Conservation (phyloP, 306 rosid genomes). For the Cicer pinnatifidum region DNA sequence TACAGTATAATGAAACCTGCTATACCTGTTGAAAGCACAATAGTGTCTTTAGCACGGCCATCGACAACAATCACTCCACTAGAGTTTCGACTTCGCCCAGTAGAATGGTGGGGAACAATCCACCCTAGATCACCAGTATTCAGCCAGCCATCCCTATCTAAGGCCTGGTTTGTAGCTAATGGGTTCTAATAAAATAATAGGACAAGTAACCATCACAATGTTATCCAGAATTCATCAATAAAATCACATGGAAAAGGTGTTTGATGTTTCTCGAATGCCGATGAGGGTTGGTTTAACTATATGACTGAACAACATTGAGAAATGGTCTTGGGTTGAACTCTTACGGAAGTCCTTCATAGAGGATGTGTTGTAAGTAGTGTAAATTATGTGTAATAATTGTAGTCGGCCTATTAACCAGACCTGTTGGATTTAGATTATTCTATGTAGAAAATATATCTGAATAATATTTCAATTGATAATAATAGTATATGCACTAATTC, state of each 20-base stretch:
- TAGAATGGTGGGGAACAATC: conserved; percentile 82
- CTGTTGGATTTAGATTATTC: no score
- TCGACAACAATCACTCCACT: conserved; percentile 80
- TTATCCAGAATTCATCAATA: conserved; percentile 16
- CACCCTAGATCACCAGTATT: conserved; percentile 91
- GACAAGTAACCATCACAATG: conserved; percentile 34
- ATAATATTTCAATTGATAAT: no score
- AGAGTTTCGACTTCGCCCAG: conserved; percentile 69
- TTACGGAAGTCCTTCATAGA: background rate
- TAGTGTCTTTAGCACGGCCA: conserved; percentile 93
- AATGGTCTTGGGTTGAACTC: background rate
- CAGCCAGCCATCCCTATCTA: conserved; percentile 81
- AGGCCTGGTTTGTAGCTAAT: conserved; percentile 66
- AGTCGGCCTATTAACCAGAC: no score
- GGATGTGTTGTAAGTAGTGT: no score
- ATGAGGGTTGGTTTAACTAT: background rate
- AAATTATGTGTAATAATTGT: no score
- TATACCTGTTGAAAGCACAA: conserved; percentile 86
- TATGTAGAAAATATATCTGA: no score
- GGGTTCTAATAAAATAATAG: conserved; percentile 61
- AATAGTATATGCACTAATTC: no score
- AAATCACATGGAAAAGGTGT: conserved; percentile 11
- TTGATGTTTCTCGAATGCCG: conserved; percentile 6
- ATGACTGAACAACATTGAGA: conserved; percentile 8
- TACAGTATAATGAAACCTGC: conserved; percentile 9